A percentile compares a stretch with the other conserved stretches of the same genome.
These are phyloP conservation scores for Metschnikowia baotianmanensis DNA, from an alignment of 805 yeast species.

Conservation along the genomic window DNA sequence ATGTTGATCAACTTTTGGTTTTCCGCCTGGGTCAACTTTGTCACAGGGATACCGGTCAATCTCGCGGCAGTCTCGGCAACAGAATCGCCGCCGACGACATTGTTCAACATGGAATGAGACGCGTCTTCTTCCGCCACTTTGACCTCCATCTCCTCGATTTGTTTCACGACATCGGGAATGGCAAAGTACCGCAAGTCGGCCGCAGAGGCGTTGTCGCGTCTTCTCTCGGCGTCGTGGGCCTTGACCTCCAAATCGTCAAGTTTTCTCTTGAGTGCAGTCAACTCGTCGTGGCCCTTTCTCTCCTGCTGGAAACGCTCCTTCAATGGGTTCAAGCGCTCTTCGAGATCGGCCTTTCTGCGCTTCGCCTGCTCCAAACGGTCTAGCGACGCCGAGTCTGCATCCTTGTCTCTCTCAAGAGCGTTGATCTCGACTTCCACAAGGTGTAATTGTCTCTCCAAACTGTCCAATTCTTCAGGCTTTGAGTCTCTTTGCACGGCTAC, in stretches of 20 bases:
- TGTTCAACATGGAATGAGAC: conserved; percentile 68
- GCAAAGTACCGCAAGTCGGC: conserved; percentile 98
- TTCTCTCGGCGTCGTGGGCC: conserved; percentile 95
- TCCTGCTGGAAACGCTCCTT: conserved; percentile 84
- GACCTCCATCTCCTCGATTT: conserved; percentile 71
- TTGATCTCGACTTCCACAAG: conserved; percentile 92
- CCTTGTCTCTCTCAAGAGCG: conserved; percentile 94
- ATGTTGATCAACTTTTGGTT: conserved; percentile 89
- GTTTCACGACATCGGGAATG: conserved; percentile 83
- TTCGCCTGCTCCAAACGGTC: conserved; percentile 81
- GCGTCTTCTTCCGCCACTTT: conserved; percentile 76
- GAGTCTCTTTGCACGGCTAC: conserved; percentile 99
- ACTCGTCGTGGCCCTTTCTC: conserved; percentile 85
- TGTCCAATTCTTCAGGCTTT: conserved; percentile 94
- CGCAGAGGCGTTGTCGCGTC: conserved; percentile 89
- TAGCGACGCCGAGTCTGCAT: conserved; percentile 75
- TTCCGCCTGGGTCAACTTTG: conserved; percentile 92
- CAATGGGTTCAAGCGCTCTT: conserved; percentile 81
- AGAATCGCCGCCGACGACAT: conserved; percentile 84
- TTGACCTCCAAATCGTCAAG: conserved; percentile 90
- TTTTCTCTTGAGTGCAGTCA: conserved; percentile 84
- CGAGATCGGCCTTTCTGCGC: conserved; percentile 75
- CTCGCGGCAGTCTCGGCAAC: conserved; percentile 97
- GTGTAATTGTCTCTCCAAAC: conserved; percentile 87
- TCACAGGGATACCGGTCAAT: conserved; percentile 94